Evolutionary conservation across 2,329 filamentous ascomycete genomes (phyloP), one percentile per base, ranked within the genome.

Genomic region (Hypoxylon sp.): DNA sequence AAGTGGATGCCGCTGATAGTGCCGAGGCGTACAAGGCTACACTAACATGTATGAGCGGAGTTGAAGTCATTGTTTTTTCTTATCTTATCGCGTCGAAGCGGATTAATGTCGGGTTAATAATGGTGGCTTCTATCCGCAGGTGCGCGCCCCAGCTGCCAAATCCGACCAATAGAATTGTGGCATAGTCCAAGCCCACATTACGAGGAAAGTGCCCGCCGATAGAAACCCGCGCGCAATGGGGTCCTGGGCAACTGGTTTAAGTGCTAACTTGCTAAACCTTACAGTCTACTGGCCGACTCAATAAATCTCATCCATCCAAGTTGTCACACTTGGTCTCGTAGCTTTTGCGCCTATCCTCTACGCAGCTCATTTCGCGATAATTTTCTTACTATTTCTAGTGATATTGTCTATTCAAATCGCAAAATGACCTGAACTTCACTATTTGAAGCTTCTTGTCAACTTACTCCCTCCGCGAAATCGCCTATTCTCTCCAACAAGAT

Each of bases 391-490:
- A 60, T 70, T 67, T 41, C 56, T 60, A 63, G 57, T 60, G 52
- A 63, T 67, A 66, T 70, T 68, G 61, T 67, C 62, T 67, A 63
- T 47, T 34, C n/a, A 27, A 65, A 71, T 71, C 56, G 62, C 69
- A 75, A 69, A 63, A 76, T 76, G 74, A 72, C 73, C 71, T 76
- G 68, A 73, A 63, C 69, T 72, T 73, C 70, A 57, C 58, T 63
- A 50, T 55, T 67, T 65, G 69, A 70, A 74, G 72, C 68, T 74
- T 34, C 61, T 63, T 63, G 69, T 71, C 61, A 41, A 69, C 63
- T 70, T 69, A 47, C 57, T 68, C 57, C 57, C 37, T 61, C 53
- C 50, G 43, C 25, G 60, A 61, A 64, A 46, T 45, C 53, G 23
- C 25, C 61, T 37, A 63, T 21, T 29, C 52, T 65, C 57, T 50